phyloP scores from a whole-genome alignment of 345 rosid species.

The Aurinia saxatilis region DNA sequence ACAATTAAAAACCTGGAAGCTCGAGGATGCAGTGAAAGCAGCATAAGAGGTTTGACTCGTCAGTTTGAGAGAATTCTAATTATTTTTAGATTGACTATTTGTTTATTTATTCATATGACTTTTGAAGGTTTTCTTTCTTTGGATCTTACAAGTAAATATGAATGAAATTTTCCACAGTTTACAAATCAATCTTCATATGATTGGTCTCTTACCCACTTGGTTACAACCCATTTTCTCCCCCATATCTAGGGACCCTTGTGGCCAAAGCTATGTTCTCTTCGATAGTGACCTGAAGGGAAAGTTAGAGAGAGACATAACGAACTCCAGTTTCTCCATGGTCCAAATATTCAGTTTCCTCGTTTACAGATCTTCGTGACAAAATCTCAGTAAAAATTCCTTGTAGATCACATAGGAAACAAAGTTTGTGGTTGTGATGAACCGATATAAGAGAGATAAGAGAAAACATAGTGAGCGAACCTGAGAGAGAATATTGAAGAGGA shows the following conservation, averaged over 20 bases:
- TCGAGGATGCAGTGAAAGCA: slow-evolving; percentile 2
- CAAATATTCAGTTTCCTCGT: background rate
- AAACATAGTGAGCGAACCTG: slow-evolving; percentile 25
- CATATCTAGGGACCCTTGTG: slow-evolving; percentile 42
- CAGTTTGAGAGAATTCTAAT: background rate
- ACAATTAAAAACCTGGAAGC: background rate
- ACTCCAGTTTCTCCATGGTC: slow-evolving; percentile 42
- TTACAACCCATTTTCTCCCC: slow-evolving; percentile 71
- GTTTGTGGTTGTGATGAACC: background rate
- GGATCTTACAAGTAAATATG: slow-evolving; percentile 8
- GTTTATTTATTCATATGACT: background rate
- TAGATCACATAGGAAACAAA: background rate
- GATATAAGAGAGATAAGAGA: background rate
- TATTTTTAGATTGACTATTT: background rate
- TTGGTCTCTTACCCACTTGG: slow-evolving; percentile 69
- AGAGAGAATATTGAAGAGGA: slow-evolving; percentile 37
- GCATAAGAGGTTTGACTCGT: background rate
- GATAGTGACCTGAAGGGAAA: slow-evolving; percentile 48
- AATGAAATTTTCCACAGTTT: background rate
- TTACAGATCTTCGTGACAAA: slow-evolving; percentile 23
- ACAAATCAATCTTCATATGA: background rate
- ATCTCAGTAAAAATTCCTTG: slow-evolving; percentile 20
- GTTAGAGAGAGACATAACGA: slow-evolving; percentile 30
- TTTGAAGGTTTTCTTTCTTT: background rate
- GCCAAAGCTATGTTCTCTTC: slow-evolving; percentile 64